Evolutionary conservation across 129 eudicot species (phyloP).

Genomic region (Centaurea solstitialis): DNA sequence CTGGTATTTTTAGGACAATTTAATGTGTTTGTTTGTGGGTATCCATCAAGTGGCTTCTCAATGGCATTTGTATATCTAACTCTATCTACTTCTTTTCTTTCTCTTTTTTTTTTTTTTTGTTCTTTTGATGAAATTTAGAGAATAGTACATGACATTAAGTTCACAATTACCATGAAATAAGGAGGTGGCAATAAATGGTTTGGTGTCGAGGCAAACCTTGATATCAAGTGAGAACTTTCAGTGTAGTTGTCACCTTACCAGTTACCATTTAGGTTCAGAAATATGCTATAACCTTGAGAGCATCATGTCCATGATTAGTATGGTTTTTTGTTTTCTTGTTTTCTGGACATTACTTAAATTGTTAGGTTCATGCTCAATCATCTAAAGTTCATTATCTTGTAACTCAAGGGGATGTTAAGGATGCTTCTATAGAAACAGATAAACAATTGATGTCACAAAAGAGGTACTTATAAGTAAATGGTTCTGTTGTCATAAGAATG

Average conservation of each 20-base stretch:
- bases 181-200: not conserved
- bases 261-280: not conserved
- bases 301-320: not conserved
- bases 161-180: not conserved
- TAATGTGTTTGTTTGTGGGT: not conserved
- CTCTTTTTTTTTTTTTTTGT: not conserved
- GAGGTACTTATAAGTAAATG: not conserved
- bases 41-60: constrained; percentile 8
- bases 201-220: not conserved
- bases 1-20: not conserved
- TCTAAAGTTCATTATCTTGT: not conserved
- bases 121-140: not conserved
- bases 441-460: not conserved
- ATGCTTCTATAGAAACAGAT: not conserved
- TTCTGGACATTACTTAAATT: not conserved
- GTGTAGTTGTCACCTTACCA: not conserved
- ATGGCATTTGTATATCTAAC: not conserved
- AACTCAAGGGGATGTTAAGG: no score
- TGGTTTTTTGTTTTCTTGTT: not conserved
- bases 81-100: not conserved
- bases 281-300: not conserved
- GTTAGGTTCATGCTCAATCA: not conserved
- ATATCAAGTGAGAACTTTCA: not conserved
- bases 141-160: not conserved
- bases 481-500: not conserved